These are phyloP conservation scores for Didymella pomorum DNA, from an alignment of 2,329 filamentous ascomycete species.

Conservation along the genomic window DNA sequence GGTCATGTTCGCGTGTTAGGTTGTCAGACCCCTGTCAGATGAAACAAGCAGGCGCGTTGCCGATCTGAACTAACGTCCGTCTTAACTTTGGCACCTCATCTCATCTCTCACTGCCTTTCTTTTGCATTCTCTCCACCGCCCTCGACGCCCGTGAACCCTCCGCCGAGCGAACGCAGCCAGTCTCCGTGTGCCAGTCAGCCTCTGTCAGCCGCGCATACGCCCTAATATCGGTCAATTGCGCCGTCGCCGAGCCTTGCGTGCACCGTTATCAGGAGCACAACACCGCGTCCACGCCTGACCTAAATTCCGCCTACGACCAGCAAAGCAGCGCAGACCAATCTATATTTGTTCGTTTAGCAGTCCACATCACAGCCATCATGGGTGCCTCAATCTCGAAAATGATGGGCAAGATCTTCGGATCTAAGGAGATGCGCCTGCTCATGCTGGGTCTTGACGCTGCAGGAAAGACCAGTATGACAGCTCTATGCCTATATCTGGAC, in stretches of 20 bases:
- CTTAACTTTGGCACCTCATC: conserved; percentile 18
- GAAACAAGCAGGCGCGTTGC: conserved; percentile 30
- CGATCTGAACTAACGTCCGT: conserved; percentile 15
- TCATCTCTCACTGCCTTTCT: conserved; percentile 14
- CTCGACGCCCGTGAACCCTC: conserved; percentile 11
- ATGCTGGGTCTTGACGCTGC: conserved; percentile 98
- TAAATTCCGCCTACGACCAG: neutral
- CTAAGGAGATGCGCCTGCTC: conserved; percentile 96
- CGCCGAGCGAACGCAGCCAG: conserved; percentile 9
- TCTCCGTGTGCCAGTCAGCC: neutral
- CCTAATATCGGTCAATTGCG: conserved; percentile 9
- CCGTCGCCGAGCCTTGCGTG: conserved; percentile 14
- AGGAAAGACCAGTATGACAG: conserved; percentile 81
- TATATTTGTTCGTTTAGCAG: neutral
- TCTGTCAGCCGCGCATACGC: conserved; percentile 10
- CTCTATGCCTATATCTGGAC: neutral
- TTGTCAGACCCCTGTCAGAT: conserved; percentile 16
- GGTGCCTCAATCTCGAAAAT: conserved; percentile 90
- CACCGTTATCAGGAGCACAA: conserved; percentile 13
- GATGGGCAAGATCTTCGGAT: conserved; percentile 99
- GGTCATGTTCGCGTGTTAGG: conserved; percentile 5
- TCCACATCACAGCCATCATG: conserved; percentile 68
- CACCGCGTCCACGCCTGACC: conserved; percentile 8
- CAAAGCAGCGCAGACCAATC: neutral
- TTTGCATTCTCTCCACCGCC: conserved; percentile 1